Conservation (phyloP, 345 rosid species). For the Aquilaria yunnanensis region DNA sequence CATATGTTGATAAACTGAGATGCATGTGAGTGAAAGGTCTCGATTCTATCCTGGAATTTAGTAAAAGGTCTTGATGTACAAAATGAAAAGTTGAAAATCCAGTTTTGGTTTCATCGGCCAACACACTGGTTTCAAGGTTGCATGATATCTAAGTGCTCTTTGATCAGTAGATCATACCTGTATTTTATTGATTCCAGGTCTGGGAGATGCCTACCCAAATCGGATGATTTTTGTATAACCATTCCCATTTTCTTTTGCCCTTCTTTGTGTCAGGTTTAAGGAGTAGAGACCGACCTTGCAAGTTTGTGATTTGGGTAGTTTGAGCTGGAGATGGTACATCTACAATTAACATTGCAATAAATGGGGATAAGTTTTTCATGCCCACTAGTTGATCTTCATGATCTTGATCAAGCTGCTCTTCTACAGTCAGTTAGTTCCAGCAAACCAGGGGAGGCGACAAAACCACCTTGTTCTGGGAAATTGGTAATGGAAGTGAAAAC, state of each 20-base stretch:
- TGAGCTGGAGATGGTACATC: background rate
- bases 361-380: conserved; percentile 30
- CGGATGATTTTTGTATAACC: too few species aligned
- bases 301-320: conserved; percentile 10
- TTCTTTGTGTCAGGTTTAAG: conserved; percentile 12
- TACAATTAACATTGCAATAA: background rate
- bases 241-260: background rate
- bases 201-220: too few species aligned
- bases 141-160: too few species aligned
- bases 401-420: conserved; percentile 23
- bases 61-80: too few species aligned
- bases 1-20: too few species aligned
- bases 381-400: conserved; percentile 24
- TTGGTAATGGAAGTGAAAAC: conserved; percentile 16
- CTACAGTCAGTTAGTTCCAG: conserved; percentile 20
- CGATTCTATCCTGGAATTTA: too few species aligned
- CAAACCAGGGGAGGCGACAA: conserved; percentile 20
- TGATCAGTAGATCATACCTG: too few species aligned
- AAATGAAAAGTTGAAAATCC: too few species aligned
- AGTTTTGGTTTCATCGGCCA: too few species aligned
- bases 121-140: too few species aligned
- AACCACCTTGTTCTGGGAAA: conserved; percentile 26
- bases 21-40: too few species aligned
- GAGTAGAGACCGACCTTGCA: conserved; percentile 4
- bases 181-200: too few species aligned